Percentiles rank a stretch among this genome's conserved stretches.
Evolutionary conservation across 352 stramenopile species (phyloP).

Genomic region (Lagenidium giganteum): DNA sequence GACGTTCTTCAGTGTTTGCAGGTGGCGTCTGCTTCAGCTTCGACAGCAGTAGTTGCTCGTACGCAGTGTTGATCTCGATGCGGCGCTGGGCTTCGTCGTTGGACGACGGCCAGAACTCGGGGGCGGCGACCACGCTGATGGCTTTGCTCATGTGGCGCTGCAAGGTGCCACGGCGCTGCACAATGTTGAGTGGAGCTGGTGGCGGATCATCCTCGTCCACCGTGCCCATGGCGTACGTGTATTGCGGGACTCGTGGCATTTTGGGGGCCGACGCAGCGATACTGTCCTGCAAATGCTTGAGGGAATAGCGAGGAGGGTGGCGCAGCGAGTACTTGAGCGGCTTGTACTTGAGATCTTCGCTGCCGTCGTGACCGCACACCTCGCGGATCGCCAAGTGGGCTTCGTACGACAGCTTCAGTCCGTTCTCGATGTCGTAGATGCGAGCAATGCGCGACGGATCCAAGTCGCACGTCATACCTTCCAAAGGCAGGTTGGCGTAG

Average conservation of each 20-base stretch:
- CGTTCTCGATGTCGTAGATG: slow-evolving; percentile 50
- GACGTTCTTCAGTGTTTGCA: background rate
- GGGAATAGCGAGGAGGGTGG: slow-evolving; percentile 38
- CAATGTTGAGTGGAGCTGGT: too few relatives aligned
- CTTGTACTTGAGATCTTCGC: slow-evolving; percentile 64
- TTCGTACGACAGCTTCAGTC: slow-evolving; percentile 78
- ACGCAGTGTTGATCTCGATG: slow-evolving; percentile 35
- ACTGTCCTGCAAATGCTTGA: slow-evolving; percentile 27
- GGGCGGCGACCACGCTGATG: slow-evolving; percentile 22
- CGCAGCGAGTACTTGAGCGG: slow-evolving; percentile 62
- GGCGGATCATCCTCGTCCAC: background rate
- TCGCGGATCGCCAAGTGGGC: slow-evolving; percentile 29
- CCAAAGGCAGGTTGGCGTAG: slow-evolving; percentile 57
- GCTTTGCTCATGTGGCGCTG: slow-evolving; percentile 19
- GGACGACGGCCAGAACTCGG: slow-evolving; percentile 32
- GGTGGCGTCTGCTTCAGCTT: slow-evolving; percentile 4
- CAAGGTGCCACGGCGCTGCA: too few relatives aligned
- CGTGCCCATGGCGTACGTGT: slow-evolving; percentile 8
- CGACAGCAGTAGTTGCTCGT: slow-evolving; percentile 30
- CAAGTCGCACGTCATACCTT: slow-evolving; percentile 69
- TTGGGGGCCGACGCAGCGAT: background rate
- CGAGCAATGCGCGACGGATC: slow-evolving; percentile 55
- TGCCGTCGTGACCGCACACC: too few relatives aligned
- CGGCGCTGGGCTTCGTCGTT: slow-evolving; percentile 25
- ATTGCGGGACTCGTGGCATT: too few relatives aligned